These are phyloP conservation scores for Cryptococcus sp. DNA, from an alignment of 1,284 basidiomycete species.

Conservation along the genomic window DNA sequence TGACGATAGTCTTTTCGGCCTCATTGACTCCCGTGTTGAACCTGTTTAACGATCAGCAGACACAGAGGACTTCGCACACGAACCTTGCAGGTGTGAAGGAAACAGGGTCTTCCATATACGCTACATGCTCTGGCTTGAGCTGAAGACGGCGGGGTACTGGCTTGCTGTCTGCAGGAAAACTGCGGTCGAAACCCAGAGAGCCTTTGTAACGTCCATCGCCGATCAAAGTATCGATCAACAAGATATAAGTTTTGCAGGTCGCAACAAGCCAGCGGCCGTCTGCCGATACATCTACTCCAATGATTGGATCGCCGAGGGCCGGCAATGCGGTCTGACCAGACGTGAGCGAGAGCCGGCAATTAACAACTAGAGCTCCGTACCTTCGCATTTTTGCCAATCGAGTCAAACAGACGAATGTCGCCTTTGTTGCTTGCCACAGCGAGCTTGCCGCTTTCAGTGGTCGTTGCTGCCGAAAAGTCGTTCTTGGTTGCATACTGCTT, in stretches of 20 bases:
- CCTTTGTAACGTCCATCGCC: constrained; percentile 87
- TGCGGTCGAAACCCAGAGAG: constrained; percentile 85
- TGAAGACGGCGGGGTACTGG: constrained; percentile 88
- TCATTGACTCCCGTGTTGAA: constrained; percentile 88
- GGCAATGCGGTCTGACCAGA: constrained; percentile 76
- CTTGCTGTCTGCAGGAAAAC: constrained; percentile 92
- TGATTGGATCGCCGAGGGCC: constrained; percentile 90
- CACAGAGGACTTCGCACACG: constrained; percentile 7
- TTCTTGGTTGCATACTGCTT: constrained; percentile 97
- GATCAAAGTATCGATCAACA: constrained; percentile 94
- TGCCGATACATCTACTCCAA: constrained; percentile 91
- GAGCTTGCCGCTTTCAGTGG: constrained; percentile 81
- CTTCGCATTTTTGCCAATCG: constrained; percentile 97
- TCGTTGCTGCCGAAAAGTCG: constrained; percentile 90
- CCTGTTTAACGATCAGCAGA: constrained; percentile 53
- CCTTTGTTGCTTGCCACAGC: constrained; percentile 96
- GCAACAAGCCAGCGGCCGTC: constrained; percentile 95
- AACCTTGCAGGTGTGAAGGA: constrained; percentile 86
- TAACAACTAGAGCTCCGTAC: constrained; percentile 20
- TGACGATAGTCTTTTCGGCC: constrained; percentile 93
- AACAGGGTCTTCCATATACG: constrained; percentile 89
- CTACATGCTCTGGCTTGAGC: constrained; percentile 87
- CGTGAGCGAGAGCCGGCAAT: background rate
- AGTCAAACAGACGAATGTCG: constrained; percentile 92
- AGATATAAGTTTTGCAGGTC: constrained; percentile 90